Base-by-base conservation (phyloP, 2,329 filamentous ascomycete species). In the Mycosphaerella sp. region DNA sequence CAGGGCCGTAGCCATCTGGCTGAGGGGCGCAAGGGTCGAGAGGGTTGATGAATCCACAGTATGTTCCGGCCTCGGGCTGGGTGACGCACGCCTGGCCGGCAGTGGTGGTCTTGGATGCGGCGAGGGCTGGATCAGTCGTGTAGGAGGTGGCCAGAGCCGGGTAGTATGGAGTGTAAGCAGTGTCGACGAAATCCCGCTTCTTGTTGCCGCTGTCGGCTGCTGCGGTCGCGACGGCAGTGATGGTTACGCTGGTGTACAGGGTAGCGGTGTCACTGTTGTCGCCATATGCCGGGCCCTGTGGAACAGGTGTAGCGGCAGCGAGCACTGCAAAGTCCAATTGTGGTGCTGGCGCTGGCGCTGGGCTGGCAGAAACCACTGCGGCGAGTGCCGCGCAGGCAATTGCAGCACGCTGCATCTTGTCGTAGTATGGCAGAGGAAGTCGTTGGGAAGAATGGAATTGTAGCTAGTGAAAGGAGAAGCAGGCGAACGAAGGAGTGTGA, bases 41-140 rank as follows among this genome's bases (percentile, higher is more conserved):
- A 6, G 68, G 68, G 53, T 69, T 69, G 58, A 69, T 66, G 56
- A 69, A 70, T 17, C 68, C 67, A 42, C 67, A 68, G 59, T 61
- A 68, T 6, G 66, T 68, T 18, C 66, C 66, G 10, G 56, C 59
- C 50, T 68, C 65, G 14, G 61, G 62, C 4, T 55, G 54, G 6
- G 61, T 67, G 6, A 63, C 55, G 56, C 65, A 68, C 17, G 61
- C 49, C n/a, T 59, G 50, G 25, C 44, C 53, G 7, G 62, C 57
- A 21, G 61, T 63, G 1, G 62, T 57, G 18, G 60, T 62, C 44
- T 42, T 41, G 3, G 53, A 52, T 6, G 54, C 54, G n/a, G 59
- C 49, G 8, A 60, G 39, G 2, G 57, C 59, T 36, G 59, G 59
- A 40, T 60, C 54, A 5, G 59, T 61, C 10, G 59, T 61, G 44